Evolutionary conservation across 371 early-diverging fungal genomes (phyloP), one percentile per base, ranked within the genome.

Genomic region (Cladochytrium tenue): DNA sequence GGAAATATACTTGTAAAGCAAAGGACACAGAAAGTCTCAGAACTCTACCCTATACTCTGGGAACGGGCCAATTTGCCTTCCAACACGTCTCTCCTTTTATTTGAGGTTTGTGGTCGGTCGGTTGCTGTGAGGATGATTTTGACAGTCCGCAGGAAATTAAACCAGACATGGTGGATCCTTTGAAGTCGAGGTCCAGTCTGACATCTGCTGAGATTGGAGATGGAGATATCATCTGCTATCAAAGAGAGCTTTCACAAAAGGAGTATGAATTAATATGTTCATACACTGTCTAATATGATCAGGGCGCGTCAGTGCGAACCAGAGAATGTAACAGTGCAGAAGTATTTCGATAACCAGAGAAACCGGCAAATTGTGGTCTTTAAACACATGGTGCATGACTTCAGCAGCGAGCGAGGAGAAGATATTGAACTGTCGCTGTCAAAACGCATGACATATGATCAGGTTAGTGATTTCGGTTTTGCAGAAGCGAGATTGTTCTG

Each of bases 171-270:
- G 89, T 96, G 60, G 95, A 94, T 51, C 68, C 67, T 5, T 51
- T 76, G 36, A 87, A 89, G 71, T 50, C 72, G 28, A 80, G 82
- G 55, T 27, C 63, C 25, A 90, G 91, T 0, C 93, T 95, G 69
- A 69, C 60, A 4, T 73, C 81, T 35, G 88, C 92, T 30, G 96
- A 96, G 70, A 83, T 96, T 53, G 91, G 91, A 66, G 88, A 89
- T 61, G 97, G 98, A 20, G 96, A 96, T 74, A 96, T 96, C 60
- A 85, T 96, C 58, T 90, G 89, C 70, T 88, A 90, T 72, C 95
- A 94, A 73, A 79, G 75, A 34, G 78, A 76, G 7, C 32, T 89
- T 32, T 68, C 80, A 0, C 67, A 75, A 1, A 78, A 84, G 50
- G 88, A 90, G 83, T 83, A 82, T 28, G 81, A 70, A n/a, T 26